Percentiles rank a stretch among this genome's conserved stretches.
These are phyloP conservation scores for Aspergillus costaricaensis DNA, from an alignment of 2,329 filamentous ascomycete species.

Conservation along the genomic window DNA sequence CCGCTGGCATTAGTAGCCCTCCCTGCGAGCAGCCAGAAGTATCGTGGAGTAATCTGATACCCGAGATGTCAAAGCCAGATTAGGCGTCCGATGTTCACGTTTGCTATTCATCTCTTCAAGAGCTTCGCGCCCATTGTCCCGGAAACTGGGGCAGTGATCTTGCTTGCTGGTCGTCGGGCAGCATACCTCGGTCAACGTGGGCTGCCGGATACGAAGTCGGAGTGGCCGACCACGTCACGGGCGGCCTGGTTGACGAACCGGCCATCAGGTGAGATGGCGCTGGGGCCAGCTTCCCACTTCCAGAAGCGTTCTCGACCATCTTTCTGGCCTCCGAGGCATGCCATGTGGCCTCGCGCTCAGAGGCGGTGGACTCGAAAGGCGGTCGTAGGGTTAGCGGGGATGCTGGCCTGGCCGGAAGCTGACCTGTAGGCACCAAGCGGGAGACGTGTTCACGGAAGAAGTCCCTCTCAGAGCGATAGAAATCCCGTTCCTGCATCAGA, in stretches of 20 bases:
- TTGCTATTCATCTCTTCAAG: not conserved
- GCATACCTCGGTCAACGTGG: conserved; percentile 6
- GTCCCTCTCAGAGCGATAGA: conserved; percentile 44
- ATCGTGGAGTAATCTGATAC: not conserved
- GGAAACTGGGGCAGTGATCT: conserved; percentile 19
- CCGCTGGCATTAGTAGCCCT: not conserved
- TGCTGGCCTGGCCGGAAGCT: conserved; percentile 34
- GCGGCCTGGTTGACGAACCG: conserved; percentile 10
- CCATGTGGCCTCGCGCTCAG: conserved; percentile 19
- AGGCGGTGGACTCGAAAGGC: conserved; percentile 10
- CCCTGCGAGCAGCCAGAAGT: not conserved
- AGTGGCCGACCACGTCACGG: conserved; percentile 18
- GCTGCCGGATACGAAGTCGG: conserved; percentile 15
- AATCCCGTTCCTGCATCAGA: conserved; percentile 38
- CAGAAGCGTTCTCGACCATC: conserved; percentile 8
- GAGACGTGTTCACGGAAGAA: conserved; percentile 40
- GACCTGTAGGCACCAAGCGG: conserved; percentile 27
- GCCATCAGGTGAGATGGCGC: conserved; percentile 6
- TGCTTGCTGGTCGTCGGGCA: conserved; percentile 17
- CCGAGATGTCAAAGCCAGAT: not conserved
- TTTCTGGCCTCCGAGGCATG: conserved; percentile 13
- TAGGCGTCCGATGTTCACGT: not conserved
- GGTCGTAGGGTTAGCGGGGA: conserved; percentile 29
- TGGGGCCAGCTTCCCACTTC: not conserved
- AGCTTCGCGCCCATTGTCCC: conserved; percentile 20